Conservation (phyloP, 495 filamentous ascomycete genomes). For the Pseudotulostoma volvatum region DNA sequence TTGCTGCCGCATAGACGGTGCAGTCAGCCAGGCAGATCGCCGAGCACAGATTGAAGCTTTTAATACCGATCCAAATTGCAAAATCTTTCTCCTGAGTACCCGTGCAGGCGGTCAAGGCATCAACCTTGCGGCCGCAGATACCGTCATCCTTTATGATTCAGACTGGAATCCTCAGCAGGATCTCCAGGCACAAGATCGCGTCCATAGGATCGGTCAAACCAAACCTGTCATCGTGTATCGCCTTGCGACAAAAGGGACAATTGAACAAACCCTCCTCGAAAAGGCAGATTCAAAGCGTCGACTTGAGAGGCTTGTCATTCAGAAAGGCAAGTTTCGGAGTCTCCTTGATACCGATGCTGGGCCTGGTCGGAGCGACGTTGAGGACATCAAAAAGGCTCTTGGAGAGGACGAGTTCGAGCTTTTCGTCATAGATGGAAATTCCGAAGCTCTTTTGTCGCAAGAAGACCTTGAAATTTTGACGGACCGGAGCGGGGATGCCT, state of each 20-base stretch:
- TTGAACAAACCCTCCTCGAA: conserved; percentile 76
- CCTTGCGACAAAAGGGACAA: conserved; percentile 79
- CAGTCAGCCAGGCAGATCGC: conserved; percentile 67
- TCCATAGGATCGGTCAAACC: conserved; percentile 87
- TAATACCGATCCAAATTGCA: conserved; percentile 52
- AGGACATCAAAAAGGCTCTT: conserved; percentile 29
- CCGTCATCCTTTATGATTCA: conserved; percentile 57
- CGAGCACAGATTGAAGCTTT: conserved; percentile 70
- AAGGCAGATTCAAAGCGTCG: conserved; percentile 88
- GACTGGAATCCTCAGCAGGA: conserved; percentile 99
- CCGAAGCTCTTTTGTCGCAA: conserved; percentile 50
- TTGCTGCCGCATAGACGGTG: conserved; percentile 82
- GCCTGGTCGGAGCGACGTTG: conserved; percentile 19
- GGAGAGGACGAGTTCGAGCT: conserved; percentile 39
- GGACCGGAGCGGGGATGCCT: conserved; percentile 77
- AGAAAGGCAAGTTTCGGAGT: conserved; percentile 62
- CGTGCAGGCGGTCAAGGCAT: conserved; percentile 90
- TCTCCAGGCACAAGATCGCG: conserved; percentile 87
- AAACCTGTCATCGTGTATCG: conserved; percentile 89
- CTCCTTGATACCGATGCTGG: conserved; percentile 25
- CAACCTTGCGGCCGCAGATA: conserved; percentile 62
- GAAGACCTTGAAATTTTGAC: conserved; percentile 63
- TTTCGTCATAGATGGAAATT: conserved; percentile 36
- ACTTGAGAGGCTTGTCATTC: conserved; percentile 86
- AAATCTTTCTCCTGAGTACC: conserved; percentile 76